Base-by-base conservation (phyloP, 805 yeast genomes). In the Ogataea thermomethanolica region DNA sequence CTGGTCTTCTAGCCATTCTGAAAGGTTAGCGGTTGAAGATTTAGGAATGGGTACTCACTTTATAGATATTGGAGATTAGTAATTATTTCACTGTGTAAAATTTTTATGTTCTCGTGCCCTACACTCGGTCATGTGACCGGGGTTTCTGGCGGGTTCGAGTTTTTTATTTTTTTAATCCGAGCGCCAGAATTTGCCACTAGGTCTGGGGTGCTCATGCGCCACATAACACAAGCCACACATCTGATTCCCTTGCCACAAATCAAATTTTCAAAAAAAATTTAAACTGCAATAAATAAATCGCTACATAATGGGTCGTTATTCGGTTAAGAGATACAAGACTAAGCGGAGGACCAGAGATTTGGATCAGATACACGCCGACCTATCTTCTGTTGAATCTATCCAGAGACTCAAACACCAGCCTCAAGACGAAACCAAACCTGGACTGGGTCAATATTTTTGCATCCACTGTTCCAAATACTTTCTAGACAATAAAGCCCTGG, bases 1-100 rank as follows among this genome's bases (percentile, higher is more conserved):
- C 99, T 76, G 99, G 99, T 85, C 98, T 91, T 81, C 98, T 89
- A 75, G 98, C 97, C 98, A 91, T 91, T 72, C 83, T 86, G 80
- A 71, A 69, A 54, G 29, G 41, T 46, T 45, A 41, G 43, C 35
- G 29, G 17, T 29, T 4, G n/a, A 23, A 21, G 7, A n/a, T 5
- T 8, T 28, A 23, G 11, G 37, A 29, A 32, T 22, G 28, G 27
- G 35, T 28, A 38, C 42, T 38, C 33, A 38, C 37, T 38, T 38
- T 26, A 27, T 17, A 38, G 37, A 32, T 32, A 32, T 38, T 38
- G 24, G 32, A 38, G 42, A 38, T 38, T 38, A 38, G 29, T 38
- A 38, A 38, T 38, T 38, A 26, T 32, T 27, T 28, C 27, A 29
- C 20, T 13, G 33, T 17, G 36, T 17, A 38, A 38, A 38, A 32